phyloP scores from a whole-genome alignment of 1,139 yeast genomes.

The Zhuliangozyma blackwelliae region DNA sequence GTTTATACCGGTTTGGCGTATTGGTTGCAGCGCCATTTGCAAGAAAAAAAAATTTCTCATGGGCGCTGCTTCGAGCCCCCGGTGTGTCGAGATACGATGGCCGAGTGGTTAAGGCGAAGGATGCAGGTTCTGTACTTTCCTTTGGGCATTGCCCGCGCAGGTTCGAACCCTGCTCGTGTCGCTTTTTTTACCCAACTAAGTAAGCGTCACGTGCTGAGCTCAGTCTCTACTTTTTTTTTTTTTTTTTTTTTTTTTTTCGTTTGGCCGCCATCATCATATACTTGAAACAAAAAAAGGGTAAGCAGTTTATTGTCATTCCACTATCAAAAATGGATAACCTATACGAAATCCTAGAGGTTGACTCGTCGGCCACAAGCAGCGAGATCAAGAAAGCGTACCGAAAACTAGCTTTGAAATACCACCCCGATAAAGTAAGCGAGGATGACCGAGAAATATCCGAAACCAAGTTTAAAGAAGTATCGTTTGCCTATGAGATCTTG shows the following conservation, averaged over 20 bases:
- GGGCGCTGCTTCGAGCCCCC: slow-evolving; percentile 4
- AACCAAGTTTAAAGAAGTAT: slow-evolving; percentile 66
- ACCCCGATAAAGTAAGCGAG: slow-evolving; percentile 78
- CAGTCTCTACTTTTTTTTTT: neutral
- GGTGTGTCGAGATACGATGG: slow-evolving; percentile 36
- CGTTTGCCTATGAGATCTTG: slow-evolving; percentile 73
- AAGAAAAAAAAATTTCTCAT: too few relatives aligned
- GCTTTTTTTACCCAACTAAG: too few relatives aligned
- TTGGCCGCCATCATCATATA: neutral
- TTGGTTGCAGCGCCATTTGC: neutral
- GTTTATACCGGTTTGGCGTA: neutral
- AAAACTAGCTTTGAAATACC: slow-evolving; percentile 65
- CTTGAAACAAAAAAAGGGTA: neutral
- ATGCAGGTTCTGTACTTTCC: slow-evolving; percentile 39
- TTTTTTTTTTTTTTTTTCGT: neutral
- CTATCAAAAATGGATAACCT: slow-evolving; percentile 26
- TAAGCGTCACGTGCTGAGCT: too few relatives aligned
- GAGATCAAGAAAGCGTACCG: slow-evolving; percentile 79
- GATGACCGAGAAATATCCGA: slow-evolving; percentile 66
- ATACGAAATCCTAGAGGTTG: slow-evolving; percentile 68
- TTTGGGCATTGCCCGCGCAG: slow-evolving; percentile 53
- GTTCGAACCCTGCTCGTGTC: slow-evolving; percentile 56
- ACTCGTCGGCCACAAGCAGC: slow-evolving; percentile 52
- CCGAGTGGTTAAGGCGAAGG: slow-evolving; percentile 56
- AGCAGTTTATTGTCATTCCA: neutral